Conservation (phyloP, 1,284 basidiomycete species). For the Papiliotrema fonsecae region DNA sequence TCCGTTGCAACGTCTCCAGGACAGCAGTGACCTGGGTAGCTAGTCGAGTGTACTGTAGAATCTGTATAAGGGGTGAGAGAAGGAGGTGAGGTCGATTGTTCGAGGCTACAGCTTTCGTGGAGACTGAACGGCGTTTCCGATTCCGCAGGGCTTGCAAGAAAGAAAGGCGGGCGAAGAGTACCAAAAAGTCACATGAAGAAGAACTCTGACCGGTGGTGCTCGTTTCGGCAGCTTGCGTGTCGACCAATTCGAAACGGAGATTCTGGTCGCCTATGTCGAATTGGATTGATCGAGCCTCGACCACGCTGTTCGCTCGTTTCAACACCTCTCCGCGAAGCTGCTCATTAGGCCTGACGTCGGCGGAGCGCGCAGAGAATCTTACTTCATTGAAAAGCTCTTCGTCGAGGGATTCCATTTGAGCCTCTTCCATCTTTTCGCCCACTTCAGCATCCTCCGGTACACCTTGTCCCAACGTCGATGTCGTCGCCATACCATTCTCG, state of each 20-base stretch:
- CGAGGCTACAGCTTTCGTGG: not conserved
- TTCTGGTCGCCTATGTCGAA: conserved; percentile 24
- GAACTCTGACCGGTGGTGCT: conserved; percentile 4
- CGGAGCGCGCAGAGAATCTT: conserved; percentile 2
- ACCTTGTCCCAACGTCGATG: conserved; percentile 12
- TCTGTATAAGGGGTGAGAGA: conserved; percentile 21
- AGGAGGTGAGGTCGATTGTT: conserved; percentile 11
- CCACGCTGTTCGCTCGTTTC: conserved; percentile 13
- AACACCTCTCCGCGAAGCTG: conserved; percentile 27
- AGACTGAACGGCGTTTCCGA: conserved; percentile 28
- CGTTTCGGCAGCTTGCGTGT: conserved; percentile 15
- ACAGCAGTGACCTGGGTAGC: not conserved
- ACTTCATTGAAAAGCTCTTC: conserved; percentile 45
- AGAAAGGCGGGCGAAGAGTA: conserved; percentile 23
- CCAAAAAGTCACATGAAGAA: conserved; percentile 29
- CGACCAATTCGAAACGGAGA: conserved; percentile 32
- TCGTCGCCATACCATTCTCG: conserved; percentile 7
- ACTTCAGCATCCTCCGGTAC: conserved; percentile 12
- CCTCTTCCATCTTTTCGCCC: conserved; percentile 26
- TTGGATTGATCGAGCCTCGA: conserved; percentile 17
- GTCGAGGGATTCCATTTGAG: conserved; percentile 44
- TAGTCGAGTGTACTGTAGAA: not conserved
- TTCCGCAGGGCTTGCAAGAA: conserved; percentile 28
- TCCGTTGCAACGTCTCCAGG: not conserved
- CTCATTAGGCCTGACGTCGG: not conserved